Percentiles rank a stretch among this genome's conserved stretches.
Evolutionary conservation across 2,329 filamentous ascomycete species (phyloP).

Genomic region (Plectosphaerella cucumerina): DNA sequence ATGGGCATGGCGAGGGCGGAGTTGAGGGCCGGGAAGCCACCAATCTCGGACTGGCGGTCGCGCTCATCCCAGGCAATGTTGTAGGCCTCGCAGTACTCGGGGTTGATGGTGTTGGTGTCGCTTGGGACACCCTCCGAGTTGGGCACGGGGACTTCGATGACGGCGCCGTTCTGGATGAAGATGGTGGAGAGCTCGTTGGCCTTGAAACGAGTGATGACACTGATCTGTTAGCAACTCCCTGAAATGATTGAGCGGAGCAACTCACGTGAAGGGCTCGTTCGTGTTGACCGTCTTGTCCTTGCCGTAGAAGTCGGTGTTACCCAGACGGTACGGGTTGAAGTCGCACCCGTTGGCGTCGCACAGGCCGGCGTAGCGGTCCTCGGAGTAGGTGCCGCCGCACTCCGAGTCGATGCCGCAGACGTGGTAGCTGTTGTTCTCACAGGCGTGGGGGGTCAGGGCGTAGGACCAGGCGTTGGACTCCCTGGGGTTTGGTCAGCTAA

Average conservation of each 20-base stretch:
- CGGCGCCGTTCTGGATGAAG: slow-evolving; percentile 54
- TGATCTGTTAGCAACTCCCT: not conserved
- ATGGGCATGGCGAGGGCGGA: slow-evolving; percentile 49
- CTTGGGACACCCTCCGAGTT: slow-evolving; percentile 18
- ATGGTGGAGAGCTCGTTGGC: slow-evolving; percentile 53
- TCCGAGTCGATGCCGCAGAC: slow-evolving; percentile 36
- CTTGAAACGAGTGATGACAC: slow-evolving; percentile 58
- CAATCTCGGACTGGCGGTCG: slow-evolving; percentile 45
- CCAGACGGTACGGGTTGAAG: slow-evolving; percentile 64
- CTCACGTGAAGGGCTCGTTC: slow-evolving; percentile 42
- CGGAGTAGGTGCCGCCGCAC: slow-evolving; percentile 44
- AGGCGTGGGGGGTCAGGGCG: slow-evolving; percentile 60
- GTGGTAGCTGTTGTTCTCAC: slow-evolving; percentile 41
- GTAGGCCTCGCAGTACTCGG: slow-evolving; percentile 50
- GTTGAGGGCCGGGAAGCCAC: slow-evolving; percentile 50
- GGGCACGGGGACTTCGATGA: slow-evolving; percentile 47
- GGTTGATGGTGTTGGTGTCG: slow-evolving; percentile 39
- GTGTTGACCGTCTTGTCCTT: slow-evolving; percentile 53
- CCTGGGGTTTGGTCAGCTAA: not conserved
- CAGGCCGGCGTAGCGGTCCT: slow-evolving; percentile 50
- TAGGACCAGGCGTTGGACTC: slow-evolving; percentile 56
- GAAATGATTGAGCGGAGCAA: not conserved
- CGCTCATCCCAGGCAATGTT: slow-evolving; percentile 49
- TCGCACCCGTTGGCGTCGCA: slow-evolving; percentile 65
- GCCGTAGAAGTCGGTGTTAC: slow-evolving; percentile 57